These are phyloP conservation scores for Fusarium sp. DNA, from an alignment of 2,329 filamentous ascomycete species.

Conservation along the genomic window DNA sequence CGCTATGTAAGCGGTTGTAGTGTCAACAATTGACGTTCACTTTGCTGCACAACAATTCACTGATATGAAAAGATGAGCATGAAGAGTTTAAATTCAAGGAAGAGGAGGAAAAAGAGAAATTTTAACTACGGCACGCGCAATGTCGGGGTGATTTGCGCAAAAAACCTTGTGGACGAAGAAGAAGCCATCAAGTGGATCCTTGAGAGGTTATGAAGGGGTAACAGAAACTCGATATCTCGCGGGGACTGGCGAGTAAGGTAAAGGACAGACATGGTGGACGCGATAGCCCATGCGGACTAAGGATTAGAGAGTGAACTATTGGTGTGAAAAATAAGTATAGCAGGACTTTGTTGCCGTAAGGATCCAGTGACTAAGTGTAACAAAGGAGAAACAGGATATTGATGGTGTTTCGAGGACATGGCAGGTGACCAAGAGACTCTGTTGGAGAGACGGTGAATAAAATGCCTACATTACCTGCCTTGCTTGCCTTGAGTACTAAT, in stretches of 20 bases:
- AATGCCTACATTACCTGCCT: neutral
- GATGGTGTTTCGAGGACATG: constrained; percentile 27
- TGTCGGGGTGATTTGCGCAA: constrained; percentile 28
- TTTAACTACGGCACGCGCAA: constrained; percentile 32
- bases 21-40: neutral
- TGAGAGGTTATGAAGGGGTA: constrained; percentile 50
- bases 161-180: constrained; percentile 44
- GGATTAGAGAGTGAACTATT: constrained; percentile 15
- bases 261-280: constrained; percentile 28
- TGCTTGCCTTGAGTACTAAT: neutral
- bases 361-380: neutral
- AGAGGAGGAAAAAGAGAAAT: constrained; percentile 23
- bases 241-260: constrained; percentile 46
- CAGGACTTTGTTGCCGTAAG: neutral
- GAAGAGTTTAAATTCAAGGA: neutral
- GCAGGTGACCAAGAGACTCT: constrained; percentile 2
- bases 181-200: constrained; percentile 52
- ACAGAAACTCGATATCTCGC: constrained; percentile 51
- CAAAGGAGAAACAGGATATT: constrained; percentile 1
- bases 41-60: neutral
- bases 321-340: constrained; percentile 11
- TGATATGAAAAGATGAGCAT: neutral
- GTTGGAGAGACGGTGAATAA: constrained; percentile 7
- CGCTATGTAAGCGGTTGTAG: constrained; percentile 13
- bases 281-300: constrained; percentile 32